Conservation (phyloP, 2,329 filamentous ascomycete genomes). For the Ascochyta clinopodiicola region DNA sequence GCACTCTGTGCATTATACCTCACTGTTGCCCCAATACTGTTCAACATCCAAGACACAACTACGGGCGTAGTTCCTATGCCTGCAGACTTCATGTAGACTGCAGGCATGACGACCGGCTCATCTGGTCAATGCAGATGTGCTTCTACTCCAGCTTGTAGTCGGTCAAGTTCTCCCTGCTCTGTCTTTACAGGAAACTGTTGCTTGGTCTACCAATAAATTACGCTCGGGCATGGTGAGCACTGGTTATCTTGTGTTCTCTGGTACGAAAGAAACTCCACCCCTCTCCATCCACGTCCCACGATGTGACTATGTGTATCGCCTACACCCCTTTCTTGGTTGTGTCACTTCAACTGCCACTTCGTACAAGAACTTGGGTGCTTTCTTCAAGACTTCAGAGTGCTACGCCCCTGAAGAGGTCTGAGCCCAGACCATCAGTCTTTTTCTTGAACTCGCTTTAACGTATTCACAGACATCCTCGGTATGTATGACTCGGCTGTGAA, state of each 20-base stretch:
- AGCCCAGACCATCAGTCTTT: too few relatives aligned
- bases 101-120: background rate
- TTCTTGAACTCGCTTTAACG: too few relatives aligned
- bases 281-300: too few relatives aligned
- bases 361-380: too few relatives aligned
- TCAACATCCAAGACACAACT: background rate
- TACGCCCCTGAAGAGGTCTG: too few relatives aligned
- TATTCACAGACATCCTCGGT: too few relatives aligned
- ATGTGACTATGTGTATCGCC: background rate
- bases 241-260: conserved; percentile 1
- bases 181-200: conserved; percentile 7
- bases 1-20: background rate
- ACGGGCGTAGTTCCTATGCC: too few relatives aligned
- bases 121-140: conserved; percentile 1
- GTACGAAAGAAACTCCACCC: background rate
- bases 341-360: background rate
- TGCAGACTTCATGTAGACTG: background rate
- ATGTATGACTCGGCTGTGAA: too few relatives aligned
- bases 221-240: conserved; percentile 3
- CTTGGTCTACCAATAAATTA: background rate
- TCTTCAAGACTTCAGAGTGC: too few relatives aligned
- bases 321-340: conserved; percentile 43
- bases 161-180: conserved; percentile 10
- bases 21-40: background rate
- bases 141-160: conserved; percentile 8